Base-by-base conservation (phyloP, 2,329 filamentous ascomycete genomes). In the Paraphaeosphaeria sporulosa region DNA sequence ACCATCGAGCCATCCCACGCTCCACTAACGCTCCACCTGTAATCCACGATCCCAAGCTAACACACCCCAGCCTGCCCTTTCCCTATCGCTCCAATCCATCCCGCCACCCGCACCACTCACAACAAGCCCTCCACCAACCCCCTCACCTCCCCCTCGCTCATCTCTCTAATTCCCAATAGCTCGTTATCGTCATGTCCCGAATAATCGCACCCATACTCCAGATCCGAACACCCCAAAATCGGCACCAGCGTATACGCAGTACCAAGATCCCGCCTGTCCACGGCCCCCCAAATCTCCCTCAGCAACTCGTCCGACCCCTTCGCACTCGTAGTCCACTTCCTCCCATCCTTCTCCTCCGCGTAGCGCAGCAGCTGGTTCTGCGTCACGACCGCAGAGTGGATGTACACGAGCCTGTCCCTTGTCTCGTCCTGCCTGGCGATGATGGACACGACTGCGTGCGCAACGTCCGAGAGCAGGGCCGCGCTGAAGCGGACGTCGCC, bases 351-450 rank as follows among this genome's bases (percentile, higher is more conserved):
- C 47, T 76, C 72, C 64, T 75, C 71, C n/a, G 70, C 72, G 34
- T 75, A 71, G 23, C 66, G 67, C 21, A 80, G 60, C 12, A 80
- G 54, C 53, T 76, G 60, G 42, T 79, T 79, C 66, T 80, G 77
- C 15, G 78, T 75, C 3, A 76, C 50, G 0, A 68, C 61, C 6
- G 70, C 64, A 48, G 68, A 72, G 25, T 80, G 76, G n/a, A 80
- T 61, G 48, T 77, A 75, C 9, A 81, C 69, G 17, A 68, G 59
- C 23, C 75, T 71, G 55, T 80, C 76, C 40, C 63, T 70, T 0
- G 78, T 79, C 59, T 77, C 13, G 78, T 46, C 52, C 27, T 17
- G 32, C 12, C 21, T 21, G 23, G 44, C 52, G 17, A 55, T 23
- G 3, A 53, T 65, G 7, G 68, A 71, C 6, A 71, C 68, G 2